These are phyloP conservation scores for Sedum album DNA, from an alignment of 164 flowering plant genomes.

Conservation along the genomic window DNA sequence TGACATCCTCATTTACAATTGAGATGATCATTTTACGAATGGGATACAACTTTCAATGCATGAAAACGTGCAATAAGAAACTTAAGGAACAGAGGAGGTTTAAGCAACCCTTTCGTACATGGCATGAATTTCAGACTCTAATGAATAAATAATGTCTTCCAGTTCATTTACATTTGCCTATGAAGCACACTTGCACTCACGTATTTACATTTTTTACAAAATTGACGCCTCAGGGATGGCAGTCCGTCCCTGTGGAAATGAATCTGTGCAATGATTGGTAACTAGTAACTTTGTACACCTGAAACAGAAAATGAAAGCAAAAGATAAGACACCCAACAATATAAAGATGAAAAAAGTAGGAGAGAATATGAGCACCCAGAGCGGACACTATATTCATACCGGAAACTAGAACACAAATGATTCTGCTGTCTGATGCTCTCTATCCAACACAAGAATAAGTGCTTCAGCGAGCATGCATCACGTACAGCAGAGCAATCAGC, in stretches of 20 bases:
- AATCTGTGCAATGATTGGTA: slow-evolving; percentile 13
- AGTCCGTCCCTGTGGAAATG: slow-evolving; percentile 15
- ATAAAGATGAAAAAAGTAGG: background rate
- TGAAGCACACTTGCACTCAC: background rate
- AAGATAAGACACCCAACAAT: background rate
- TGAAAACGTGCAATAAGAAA: too few relatives aligned
- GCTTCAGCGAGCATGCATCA: background rate
- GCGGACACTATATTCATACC: background rate
- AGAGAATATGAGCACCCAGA: background rate
- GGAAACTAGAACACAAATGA: background rate
- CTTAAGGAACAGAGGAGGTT: too few relatives aligned
- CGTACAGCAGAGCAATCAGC: background rate
- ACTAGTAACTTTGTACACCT: slow-evolving; percentile 29
- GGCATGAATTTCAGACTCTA: too few relatives aligned
- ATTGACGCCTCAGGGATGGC: slow-evolving; percentile 11
- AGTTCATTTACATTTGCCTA: too few relatives aligned
- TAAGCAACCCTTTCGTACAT: too few relatives aligned
- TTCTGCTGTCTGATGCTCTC: background rate
- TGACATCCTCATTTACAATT: too few relatives aligned
- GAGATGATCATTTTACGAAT: too few relatives aligned
- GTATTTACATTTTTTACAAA: slow-evolving; percentile 16
- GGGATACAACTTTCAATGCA: too few relatives aligned
- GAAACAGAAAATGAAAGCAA: slow-evolving; percentile 12
- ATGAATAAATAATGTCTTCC: too few relatives aligned
- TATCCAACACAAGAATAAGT: background rate